Evolutionary conservation across 2,329 filamentous ascomycete genomes (phyloP).

Genomic region (Elsinoe ampelina): DNA sequence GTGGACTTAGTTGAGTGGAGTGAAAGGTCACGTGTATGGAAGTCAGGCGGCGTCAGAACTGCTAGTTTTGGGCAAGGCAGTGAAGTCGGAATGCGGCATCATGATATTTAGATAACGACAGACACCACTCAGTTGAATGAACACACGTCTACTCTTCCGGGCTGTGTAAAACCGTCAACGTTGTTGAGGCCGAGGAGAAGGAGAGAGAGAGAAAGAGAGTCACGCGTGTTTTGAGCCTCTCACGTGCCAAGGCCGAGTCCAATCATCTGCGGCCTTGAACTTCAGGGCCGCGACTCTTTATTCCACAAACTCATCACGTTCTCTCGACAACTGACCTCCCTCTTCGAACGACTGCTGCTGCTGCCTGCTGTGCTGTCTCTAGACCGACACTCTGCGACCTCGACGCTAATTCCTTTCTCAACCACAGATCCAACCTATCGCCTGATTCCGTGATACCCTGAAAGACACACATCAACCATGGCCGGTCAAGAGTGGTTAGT

Average conservation of each 20-base stretch:
- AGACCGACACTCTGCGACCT: background rate
- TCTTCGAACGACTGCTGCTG: background rate
- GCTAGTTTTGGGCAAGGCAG: background rate
- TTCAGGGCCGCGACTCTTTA: background rate
- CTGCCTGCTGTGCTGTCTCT: background rate
- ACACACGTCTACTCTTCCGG: background rate
- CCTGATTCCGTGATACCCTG: background rate
- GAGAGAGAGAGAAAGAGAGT: too few species aligned
- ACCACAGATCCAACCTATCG: background rate
- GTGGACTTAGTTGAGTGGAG: too few species aligned
- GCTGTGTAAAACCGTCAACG: background rate
- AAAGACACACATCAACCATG: constrained; percentile 5
- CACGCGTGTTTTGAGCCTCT: too few species aligned
- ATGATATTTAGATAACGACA: background rate
- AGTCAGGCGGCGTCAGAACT: too few species aligned
- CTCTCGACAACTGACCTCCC: background rate
- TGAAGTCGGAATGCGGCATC: background rate
- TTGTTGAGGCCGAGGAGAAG: background rate
- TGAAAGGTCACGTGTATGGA: too few species aligned
- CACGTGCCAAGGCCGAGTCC: background rate
- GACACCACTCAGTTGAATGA: background rate
- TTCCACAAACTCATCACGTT: background rate
- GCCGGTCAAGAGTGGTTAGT: constrained; percentile 13
- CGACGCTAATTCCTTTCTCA: background rate
- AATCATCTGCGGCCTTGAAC: background rate